These are phyloP conservation scores for Epichloe sibirici DNA, from an alignment of 2,329 filamentous ascomycete species.

Conservation along the genomic window DNA sequence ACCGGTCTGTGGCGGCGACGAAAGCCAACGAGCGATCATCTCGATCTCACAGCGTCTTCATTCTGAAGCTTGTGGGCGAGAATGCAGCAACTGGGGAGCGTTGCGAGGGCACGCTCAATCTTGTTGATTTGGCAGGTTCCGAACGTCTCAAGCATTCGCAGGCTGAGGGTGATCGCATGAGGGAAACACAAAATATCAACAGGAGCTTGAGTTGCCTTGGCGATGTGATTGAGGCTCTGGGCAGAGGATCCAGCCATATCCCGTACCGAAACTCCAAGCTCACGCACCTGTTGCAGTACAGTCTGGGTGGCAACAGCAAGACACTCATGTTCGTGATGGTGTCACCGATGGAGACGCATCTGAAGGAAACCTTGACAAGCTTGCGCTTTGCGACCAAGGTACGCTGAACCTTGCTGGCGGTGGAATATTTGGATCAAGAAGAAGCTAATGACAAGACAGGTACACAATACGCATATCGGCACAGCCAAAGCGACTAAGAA, in stretches of 20 bases:
- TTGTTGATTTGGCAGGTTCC: slow-evolving; percentile 89
- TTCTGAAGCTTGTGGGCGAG: slow-evolving; percentile 61
- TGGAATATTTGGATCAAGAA: not conserved
- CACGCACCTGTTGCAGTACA: slow-evolving; percentile 90
- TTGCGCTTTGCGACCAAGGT: slow-evolving; percentile 94
- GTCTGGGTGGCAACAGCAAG: slow-evolving; percentile 87
- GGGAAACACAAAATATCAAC: slow-evolving; percentile 96
- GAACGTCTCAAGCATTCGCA: slow-evolving; percentile 82
- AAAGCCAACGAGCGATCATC: slow-evolving; percentile 93
- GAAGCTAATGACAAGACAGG: slow-evolving; percentile 27
- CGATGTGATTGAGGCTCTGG: slow-evolving; percentile 90
- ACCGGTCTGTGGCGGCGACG: slow-evolving; percentile 89
- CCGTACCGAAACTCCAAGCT: slow-evolving; percentile 96
- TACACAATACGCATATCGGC: slow-evolving; percentile 84
- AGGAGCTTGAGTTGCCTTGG: slow-evolving; percentile 83
- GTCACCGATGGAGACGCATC: slow-evolving; percentile 77
- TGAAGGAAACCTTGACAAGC: slow-evolving; percentile 88
- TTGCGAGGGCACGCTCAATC: slow-evolving; percentile 85
- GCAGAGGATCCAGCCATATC: slow-evolving; percentile 69
- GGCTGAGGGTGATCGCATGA: slow-evolving; percentile 74
- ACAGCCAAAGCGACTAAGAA: slow-evolving; percentile 69
- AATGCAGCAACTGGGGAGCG: slow-evolving; percentile 70
- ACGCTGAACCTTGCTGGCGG: slow-evolving; percentile 13
- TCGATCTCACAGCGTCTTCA: slow-evolving; percentile 91
- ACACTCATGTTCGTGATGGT: slow-evolving; percentile 99